A percentile compares a stretch with the other conserved stretches of the same genome.
Evolutionary conservation across 371 early-diverging fungal genomes (phyloP).

Genomic region (Mucor sp.): DNA sequence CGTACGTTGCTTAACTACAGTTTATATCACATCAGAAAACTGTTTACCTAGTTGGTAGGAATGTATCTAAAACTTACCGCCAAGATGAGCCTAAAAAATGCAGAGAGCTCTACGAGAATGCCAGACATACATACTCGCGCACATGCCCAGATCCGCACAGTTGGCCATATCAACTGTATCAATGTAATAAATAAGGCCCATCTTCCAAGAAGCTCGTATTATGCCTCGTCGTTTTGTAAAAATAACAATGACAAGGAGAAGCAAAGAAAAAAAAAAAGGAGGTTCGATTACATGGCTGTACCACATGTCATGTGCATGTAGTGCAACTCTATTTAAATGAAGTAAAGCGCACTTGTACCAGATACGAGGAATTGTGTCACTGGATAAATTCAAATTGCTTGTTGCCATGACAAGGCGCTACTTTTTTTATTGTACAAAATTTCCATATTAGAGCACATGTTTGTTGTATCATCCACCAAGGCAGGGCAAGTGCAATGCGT

Average conservation of each 20-base stretch:
- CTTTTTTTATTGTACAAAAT: no score
- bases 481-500: no score
- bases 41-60: neutral
- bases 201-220: neutral
- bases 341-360: neutral
- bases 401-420: no score
- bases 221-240: neutral
- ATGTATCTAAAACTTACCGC: no score
- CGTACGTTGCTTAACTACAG: no score
- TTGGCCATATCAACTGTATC: neutral
- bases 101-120: neutral
- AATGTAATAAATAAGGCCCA: neutral
- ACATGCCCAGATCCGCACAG: neutral
- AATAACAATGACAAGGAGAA: neutral
- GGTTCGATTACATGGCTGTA: neutral
- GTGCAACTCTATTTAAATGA: neutral
- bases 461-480: no score
- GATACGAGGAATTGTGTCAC: no score
- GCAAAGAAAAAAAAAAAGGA: neutral
- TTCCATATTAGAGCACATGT: no score
- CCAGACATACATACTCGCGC: neutral
- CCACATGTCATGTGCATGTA: neutral
- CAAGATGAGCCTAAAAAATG: neutral
- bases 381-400: no score
- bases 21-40: neutral